Percentiles rank a stretch among this genome's conserved stretches.
Conservation (phyloP, 2,329 filamentous ascomycete genomes). For the Trichoderma brevicompactum region DNA sequence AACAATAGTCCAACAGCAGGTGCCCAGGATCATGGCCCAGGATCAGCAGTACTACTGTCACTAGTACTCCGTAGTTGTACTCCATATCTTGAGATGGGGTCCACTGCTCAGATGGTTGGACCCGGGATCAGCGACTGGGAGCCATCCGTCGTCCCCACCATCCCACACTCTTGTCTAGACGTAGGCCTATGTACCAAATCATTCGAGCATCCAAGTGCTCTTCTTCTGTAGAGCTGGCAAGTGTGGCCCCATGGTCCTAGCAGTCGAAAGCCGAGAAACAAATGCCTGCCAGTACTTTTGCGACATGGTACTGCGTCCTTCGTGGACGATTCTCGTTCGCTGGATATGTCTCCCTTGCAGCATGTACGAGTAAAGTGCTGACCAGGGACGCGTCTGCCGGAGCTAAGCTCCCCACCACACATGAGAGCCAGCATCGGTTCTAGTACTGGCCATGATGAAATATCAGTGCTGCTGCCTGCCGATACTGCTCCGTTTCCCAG, state of each 20-base stretch:
- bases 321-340: background rate
- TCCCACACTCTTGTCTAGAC: background rate
- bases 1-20: background rate
- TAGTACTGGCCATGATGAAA: background rate
- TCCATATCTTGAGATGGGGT: conserved; percentile 25
- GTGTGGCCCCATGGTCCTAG: background rate
- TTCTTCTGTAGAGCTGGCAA: background rate
- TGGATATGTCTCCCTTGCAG: conserved; percentile 7
- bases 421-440: background rate
- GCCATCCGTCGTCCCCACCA: conserved; percentile 10
- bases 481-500: background rate
- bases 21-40: background rate
- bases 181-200: background rate
- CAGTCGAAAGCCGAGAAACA: background rate
- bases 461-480: background rate
- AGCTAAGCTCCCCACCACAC: conserved; percentile 12
- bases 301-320: background rate
- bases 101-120: conserved; percentile 20
- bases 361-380: conserved; percentile 20
- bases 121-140: conserved; percentile 17
- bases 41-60: background rate
- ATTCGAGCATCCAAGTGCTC: background rate
- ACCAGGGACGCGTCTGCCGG: conserved; percentile 18
- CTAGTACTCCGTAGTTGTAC: background rate
- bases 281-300: background rate